Base-by-base conservation (phyloP, 305 asterid species). In the Fraxinus platypoda region DNA sequence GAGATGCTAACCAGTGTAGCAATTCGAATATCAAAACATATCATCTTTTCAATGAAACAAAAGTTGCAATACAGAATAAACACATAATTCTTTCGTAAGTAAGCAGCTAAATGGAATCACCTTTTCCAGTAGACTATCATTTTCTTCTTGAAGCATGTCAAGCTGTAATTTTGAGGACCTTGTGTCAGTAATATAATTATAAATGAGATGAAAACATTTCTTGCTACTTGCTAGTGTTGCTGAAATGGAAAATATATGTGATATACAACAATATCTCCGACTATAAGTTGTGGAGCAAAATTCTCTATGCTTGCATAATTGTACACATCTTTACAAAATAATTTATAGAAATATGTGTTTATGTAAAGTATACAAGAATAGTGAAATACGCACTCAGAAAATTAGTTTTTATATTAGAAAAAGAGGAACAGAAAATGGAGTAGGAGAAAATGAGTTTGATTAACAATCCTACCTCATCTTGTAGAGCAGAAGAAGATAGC, bases 71-170 rank as follows among this genome's bases (percentile, higher is more conserved):
- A 15, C 1, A 46, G 78, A 25, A 77, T 25, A 35, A 77, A 70
- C 74, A 77, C 43, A 33, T 41, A 30, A 37, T 0, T 12, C 30
- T 41, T 15, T 23, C 3, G 26, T 19, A 70, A 78, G 78, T 35
- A 74, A 72, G 81, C 88, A 82, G 79, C 21, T 81, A 74, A 43
- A 66, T 81, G 80, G 75, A 71, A 84, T 84, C 76, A 95, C 99
- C 98, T 95, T 95, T 80, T 93, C 97, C 68, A 92, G 80, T 86
- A 95, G 87, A 87, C 90, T 90, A 77, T 94, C 99, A 79, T 95
- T 95, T 88, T 95, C 97, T 91, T 94, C 99, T 84, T 95, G 99
- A 87, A 95, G 99, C 97, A 94, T 91, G 88, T 95, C 99, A 83
- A 94, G 92, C 99, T 95, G 96, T 88, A 89, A 74, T 77, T 80